Evolutionary conservation across 2,329 filamentous ascomycete species (phyloP).

Genomic region (Epichloe typhina): DNA sequence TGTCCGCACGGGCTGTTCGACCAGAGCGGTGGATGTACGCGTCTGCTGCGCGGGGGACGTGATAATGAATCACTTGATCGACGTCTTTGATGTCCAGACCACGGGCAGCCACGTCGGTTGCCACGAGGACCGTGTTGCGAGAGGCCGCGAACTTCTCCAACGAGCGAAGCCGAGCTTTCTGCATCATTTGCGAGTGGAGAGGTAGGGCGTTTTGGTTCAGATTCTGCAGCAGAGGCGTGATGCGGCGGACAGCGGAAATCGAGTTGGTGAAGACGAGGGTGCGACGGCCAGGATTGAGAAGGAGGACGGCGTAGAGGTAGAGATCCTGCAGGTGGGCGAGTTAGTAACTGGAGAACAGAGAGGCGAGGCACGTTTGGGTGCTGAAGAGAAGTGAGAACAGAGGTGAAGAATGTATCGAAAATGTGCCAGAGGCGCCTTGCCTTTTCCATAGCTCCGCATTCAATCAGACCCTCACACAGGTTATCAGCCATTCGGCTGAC

Average conservation of each 20-base stretch:
- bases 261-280: conserved; percentile 93
- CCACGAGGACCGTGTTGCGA: conserved; percentile 60
- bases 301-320: conserved; percentile 76
- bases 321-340: conserved; percentile 48
- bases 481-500: conserved; percentile 75
- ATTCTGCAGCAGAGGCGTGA: conserved; percentile 73
- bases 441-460: conserved; percentile 90
- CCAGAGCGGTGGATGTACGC: conserved; percentile 93
- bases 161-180: conserved; percentile 87
- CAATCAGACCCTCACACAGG: conserved; percentile 78
- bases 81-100: conserved; percentile 88
- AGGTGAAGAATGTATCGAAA: not conserved
- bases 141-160: conserved; percentile 74
- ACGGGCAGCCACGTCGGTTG: conserved; percentile 85
- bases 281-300: conserved; percentile 68
- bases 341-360: not conserved
- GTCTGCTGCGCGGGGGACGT: conserved; percentile 82
- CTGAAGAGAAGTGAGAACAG: too few relatives aligned
- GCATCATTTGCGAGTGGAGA: conserved; percentile 86
- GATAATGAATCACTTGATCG: conserved; percentile 86
- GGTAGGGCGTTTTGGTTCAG: conserved; percentile 64
- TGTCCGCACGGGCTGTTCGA: conserved; percentile 74
- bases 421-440: conserved; percentile 27
- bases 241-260: conserved; percentile 77
- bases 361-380: too few relatives aligned